Conservation (phyloP, 495 filamentous ascomycete genomes). For the Hyaloscypha bicolor region DNA sequence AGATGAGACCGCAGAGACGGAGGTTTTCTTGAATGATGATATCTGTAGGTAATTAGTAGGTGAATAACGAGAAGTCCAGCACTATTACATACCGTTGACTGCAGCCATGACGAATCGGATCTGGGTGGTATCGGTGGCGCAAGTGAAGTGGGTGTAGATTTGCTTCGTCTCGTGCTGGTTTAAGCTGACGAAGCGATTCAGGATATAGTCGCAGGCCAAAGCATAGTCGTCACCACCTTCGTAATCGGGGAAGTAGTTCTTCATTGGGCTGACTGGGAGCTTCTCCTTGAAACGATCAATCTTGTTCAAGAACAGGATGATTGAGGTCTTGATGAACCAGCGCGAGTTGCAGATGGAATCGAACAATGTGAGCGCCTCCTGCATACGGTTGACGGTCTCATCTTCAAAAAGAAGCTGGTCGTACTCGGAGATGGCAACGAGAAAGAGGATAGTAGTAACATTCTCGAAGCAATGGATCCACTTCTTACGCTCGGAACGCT, state of each 20-base stretch:
- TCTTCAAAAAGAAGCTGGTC: slow-evolving; percentile 98
- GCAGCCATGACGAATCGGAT: slow-evolving; percentile 99
- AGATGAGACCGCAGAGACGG: slow-evolving; percentile 96
- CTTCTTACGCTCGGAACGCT: slow-evolving; percentile 99
- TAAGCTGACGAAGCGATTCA: slow-evolving; percentile 94
- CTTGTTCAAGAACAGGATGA: slow-evolving; percentile 99
- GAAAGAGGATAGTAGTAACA: slow-evolving; percentile 96
- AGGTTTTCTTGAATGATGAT: slow-evolving; percentile 99
- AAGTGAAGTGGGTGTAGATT: slow-evolving; percentile 99
- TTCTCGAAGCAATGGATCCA: slow-evolving; percentile 99
- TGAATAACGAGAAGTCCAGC: neutral
- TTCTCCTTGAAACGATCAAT: slow-evolving; percentile 99
- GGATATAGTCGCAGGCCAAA: slow-evolving; percentile 93
- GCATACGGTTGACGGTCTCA: slow-evolving; percentile 96
- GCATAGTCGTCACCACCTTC: slow-evolving; percentile 92
- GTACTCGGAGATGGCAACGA: slow-evolving; percentile 99
- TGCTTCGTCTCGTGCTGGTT: slow-evolving; percentile 99
- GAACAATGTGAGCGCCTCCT: slow-evolving; percentile 96
- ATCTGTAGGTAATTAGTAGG: slow-evolving; percentile 58
- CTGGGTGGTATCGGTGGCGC: slow-evolving; percentile 96
- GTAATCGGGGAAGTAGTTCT: slow-evolving; percentile 99
- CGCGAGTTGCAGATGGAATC: slow-evolving; percentile 99
- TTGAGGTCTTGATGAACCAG: slow-evolving; percentile 99
- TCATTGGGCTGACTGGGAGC: slow-evolving; percentile 98
- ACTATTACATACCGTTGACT: slow-evolving; percentile 77